Base-by-base conservation (phyloP, 129 eudicot species). In the Flaveria sonorensis region DNA sequence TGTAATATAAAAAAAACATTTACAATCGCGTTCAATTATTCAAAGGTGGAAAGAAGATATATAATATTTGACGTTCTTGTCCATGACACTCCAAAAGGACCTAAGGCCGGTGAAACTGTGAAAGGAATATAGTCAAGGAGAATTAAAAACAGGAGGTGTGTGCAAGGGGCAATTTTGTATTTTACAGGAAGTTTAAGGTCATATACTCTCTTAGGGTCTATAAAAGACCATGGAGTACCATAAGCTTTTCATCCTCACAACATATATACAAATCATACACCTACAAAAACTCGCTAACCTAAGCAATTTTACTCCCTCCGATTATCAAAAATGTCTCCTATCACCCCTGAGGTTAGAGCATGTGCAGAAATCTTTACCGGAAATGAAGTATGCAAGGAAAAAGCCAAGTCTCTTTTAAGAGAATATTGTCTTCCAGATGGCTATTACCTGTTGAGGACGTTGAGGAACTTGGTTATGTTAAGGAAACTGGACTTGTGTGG, bases 401-500 rank as follows among this genome's bases (percentile, higher is more conserved):
- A 82, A 40, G 48, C 86, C 9, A 70, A 79, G 66, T 70, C 78
- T 43, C 50, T 88, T 62, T 85, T 88, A 3, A 78, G 75, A 68
- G 90, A 88, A 82, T 71, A 81, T 46, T 62, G 67, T 30, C 71
- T 88, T 52, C 93, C 93, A 5, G 85, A 86, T 18, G 93, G 3
- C 80, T 88, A 30, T 83, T 88, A 26, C 93, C 93, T 0, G 24
- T 84, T 4, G 69, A 79, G 42, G 87, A 88, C 73, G 73, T 81
- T 3, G 82, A 62, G 20, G 93, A 88, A 64, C 70, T 85, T 39
- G 93, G 93, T 7, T 79, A 79, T 50, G 80, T 86, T 10, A 79
- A 79, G 51, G 88, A 79, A 47, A 88, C 93, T 2, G 93, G 93
- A n/a, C 82, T 86, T 36, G 75, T 86, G 19, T 88, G 90, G 90